Percentiles rank a stretch among this genome's conserved stretches.
Evolutionary conservation across 805 yeast genomes (phyloP).

Genomic region (Ogataea populi-albae): DNA sequence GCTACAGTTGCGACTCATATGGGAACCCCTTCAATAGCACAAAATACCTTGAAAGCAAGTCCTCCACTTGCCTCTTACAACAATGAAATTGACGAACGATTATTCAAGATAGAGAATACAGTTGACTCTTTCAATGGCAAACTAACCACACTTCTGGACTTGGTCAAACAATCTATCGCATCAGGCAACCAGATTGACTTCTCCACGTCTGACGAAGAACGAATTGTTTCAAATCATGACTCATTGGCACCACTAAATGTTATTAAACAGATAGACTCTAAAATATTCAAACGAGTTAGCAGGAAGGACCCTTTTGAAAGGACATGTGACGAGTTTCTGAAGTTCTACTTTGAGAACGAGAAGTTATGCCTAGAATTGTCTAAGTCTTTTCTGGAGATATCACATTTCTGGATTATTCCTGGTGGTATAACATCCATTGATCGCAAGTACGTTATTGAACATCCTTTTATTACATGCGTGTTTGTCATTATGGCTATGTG

Average conservation of each 20-base stretch:
- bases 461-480: slow-evolving; percentile 54
- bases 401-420: slow-evolving; percentile 62
- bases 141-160: slow-evolving; percentile 14
- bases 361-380: slow-evolving; percentile 43
- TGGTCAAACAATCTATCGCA: slow-evolving; percentile 15
- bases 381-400: slow-evolving; percentile 46
- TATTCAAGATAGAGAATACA: slow-evolving; percentile 13
- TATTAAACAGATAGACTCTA: slow-evolving; percentile 30
- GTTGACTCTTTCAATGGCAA: slow-evolving; percentile 18
- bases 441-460: slow-evolving; percentile 43
- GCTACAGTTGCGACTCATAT: too few relatives aligned
- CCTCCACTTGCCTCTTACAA: background rate
- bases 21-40: too few relatives aligned
- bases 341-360: slow-evolving; percentile 44
- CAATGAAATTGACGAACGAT: slow-evolving; percentile 11
- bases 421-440: slow-evolving; percentile 54
- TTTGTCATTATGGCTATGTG: slow-evolving; percentile 54
- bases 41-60: too few relatives aligned
- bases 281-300: slow-evolving; percentile 23
- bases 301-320: slow-evolving; percentile 31
- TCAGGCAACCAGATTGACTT: slow-evolving; percentile 14
- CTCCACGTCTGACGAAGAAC: slow-evolving; percentile 12
- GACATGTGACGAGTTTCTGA: slow-evolving; percentile 42
- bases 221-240: slow-evolving; percentile 15
- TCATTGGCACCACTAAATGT: slow-evolving; percentile 31